Evolutionary conservation across 345 rosid genomes (phyloP).

Genomic region (Trapa bicornis): DNA sequence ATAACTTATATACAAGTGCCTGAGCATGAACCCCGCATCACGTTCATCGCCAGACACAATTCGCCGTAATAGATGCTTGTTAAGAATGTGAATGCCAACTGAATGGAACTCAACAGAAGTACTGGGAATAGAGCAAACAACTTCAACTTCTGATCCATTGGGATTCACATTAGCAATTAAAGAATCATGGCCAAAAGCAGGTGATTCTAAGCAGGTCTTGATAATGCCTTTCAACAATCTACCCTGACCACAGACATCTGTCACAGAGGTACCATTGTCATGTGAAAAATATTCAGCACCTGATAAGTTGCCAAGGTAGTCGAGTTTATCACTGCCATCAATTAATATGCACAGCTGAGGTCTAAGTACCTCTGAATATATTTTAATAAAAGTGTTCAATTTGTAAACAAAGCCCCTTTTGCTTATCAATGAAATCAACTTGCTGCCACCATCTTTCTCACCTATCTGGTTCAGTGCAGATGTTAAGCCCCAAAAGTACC

Average conservation of each 20-base stretch:
- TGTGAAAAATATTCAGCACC: constrained; percentile 10
- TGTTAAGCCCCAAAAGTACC: constrained; percentile 80
- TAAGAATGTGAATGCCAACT: constrained; percentile 17
- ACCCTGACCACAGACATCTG: constrained; percentile 4
- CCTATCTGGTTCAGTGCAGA: constrained; percentile 32
- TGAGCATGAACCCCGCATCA: constrained; percentile 46
- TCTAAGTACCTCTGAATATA: constrained; percentile 33
- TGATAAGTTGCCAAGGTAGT: constrained; percentile 7
- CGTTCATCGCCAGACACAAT: constrained; percentile 45
- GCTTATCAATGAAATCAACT: constrained; percentile 25
- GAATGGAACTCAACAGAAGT: constrained; percentile 23
- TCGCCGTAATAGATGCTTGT: constrained; percentile 30
- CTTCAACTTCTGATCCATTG: constrained; percentile 14
- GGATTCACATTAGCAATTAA: constrained; percentile 3
- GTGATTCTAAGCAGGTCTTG: constrained; percentile 11
- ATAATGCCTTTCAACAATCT: constrained; percentile 9
- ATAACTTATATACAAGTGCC: constrained; percentile 58
- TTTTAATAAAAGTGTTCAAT: constrained; percentile 21
- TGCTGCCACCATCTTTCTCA: constrained; percentile 20
- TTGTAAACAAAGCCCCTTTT: constrained; percentile 27
- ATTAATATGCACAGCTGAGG: constrained; percentile 26
- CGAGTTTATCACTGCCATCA: constrained; percentile 21
- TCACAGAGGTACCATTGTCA: constrained; percentile 2
- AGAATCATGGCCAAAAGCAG: constrained; percentile 14
- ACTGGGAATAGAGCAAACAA: constrained; percentile 14